Conservation (phyloP, 192 early-diverging fungal genomes). For the Backusella morwellensis region DNA sequence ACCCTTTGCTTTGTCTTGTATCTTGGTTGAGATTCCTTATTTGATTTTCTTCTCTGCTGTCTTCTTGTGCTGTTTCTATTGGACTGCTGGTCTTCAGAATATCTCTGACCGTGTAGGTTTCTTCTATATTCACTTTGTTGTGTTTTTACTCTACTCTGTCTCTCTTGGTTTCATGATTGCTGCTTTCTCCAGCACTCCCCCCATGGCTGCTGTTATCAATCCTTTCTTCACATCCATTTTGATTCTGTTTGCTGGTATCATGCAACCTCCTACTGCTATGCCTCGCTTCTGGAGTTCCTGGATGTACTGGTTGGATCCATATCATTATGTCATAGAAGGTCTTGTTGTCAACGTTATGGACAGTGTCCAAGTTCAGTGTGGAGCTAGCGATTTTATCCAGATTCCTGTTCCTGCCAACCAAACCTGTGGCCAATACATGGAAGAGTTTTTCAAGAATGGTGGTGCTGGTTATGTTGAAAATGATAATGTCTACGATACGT, state of each 20-base stretch:
- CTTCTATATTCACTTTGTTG: slow-evolving; percentile 58
- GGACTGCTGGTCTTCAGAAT: slow-evolving; percentile 54
- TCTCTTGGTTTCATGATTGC: slow-evolving; percentile 69
- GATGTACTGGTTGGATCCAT: slow-evolving; percentile 66
- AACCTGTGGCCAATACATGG: slow-evolving; percentile 50
- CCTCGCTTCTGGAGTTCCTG: slow-evolving; percentile 60
- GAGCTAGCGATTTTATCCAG: slow-evolving; percentile 36
- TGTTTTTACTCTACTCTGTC: slow-evolving; percentile 53
- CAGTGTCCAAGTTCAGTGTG: slow-evolving; percentile 44
- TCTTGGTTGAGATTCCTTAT: slow-evolving; percentile 63
- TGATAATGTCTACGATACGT: slow-evolving; percentile 40
- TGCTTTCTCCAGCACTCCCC: slow-evolving; percentile 51
- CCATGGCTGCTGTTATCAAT: slow-evolving; percentile 59
- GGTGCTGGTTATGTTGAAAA: slow-evolving; percentile 62
- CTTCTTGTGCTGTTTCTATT: slow-evolving; percentile 60
- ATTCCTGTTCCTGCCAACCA: slow-evolving; percentile 45
- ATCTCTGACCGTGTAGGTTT: slow-evolving; percentile 50
- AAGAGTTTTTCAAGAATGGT: slow-evolving; percentile 39
- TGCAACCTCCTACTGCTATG: slow-evolving; percentile 54
- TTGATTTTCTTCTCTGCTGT: slow-evolving; percentile 49
- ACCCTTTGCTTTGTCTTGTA: slow-evolving; percentile 59
- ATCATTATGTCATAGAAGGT: slow-evolving; percentile 61
- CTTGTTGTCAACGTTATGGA: slow-evolving; percentile 58
- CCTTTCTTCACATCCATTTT: slow-evolving; percentile 61
- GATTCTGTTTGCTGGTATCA: slow-evolving; percentile 61